Conservation (phyloP, 2,329 filamentous ascomycete genomes). For the Aspergillus chevalieri region DNA sequence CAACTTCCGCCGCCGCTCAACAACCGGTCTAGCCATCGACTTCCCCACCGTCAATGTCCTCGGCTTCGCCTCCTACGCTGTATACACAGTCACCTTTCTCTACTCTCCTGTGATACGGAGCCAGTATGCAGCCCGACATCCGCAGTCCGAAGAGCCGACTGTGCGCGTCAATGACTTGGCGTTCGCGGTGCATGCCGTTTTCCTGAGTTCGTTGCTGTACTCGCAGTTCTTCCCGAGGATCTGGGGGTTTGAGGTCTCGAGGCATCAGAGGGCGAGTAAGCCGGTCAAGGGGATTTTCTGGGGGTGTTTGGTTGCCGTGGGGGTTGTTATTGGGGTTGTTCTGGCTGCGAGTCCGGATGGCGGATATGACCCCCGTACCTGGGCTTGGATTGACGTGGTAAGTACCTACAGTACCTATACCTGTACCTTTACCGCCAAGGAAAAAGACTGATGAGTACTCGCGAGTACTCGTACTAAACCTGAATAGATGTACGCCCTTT, state of each 20-base stretch:
- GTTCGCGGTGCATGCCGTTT: conserved; percentile 75
- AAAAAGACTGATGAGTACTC: not conserved
- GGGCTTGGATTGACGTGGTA: conserved; percentile 62
- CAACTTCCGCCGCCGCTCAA: conserved; percentile 71
- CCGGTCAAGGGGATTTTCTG: conserved; percentile 63
- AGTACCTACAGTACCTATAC: conserved; percentile 12
- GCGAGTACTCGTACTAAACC: conserved; percentile 10
- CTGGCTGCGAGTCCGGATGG: conserved; percentile 33
- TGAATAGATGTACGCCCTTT: conserved; percentile 58
- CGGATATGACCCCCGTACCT: conserved; percentile 44
- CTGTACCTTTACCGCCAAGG: not conserved
- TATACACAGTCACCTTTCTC: conserved; percentile 69
- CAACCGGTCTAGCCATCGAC: conserved; percentile 77
- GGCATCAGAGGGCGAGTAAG: conserved; percentile 50
- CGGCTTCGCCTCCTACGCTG: conserved; percentile 61
- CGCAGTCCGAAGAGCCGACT: conserved; percentile 66
- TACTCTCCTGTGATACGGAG: conserved; percentile 69
- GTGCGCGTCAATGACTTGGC: conserved; percentile 85
- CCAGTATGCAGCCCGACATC: conserved; percentile 80
- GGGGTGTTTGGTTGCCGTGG: conserved; percentile 54
- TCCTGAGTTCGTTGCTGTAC: conserved; percentile 66
- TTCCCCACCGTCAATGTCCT: conserved; percentile 69
- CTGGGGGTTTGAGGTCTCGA: conserved; percentile 68
- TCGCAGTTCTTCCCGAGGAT: conserved; percentile 66
- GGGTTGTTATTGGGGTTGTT: conserved; percentile 38